Conservation (phyloP, 345 rosid genomes). For the Rhodomyrtus tomentosa region DNA sequence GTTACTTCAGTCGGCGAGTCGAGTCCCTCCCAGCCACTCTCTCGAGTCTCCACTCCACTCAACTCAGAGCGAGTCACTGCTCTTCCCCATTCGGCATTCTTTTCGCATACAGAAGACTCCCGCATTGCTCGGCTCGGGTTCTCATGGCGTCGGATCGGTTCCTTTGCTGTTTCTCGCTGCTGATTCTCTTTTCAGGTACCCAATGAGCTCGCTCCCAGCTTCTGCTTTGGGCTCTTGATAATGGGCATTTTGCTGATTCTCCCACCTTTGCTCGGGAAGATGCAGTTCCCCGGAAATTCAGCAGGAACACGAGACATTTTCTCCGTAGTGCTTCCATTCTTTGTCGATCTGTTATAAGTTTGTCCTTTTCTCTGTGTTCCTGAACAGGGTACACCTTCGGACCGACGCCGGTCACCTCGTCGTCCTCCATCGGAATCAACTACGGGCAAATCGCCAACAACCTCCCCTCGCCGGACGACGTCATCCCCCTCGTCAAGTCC, state of each 20-base stretch:
- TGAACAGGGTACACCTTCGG: neutral
- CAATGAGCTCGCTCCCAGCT: neutral
- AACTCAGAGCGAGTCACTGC: neutral
- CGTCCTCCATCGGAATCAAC: constrained; percentile 62
- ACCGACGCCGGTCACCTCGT: constrained; percentile 22
- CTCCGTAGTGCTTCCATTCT: neutral
- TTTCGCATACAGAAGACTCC: neutral
- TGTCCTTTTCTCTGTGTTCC: neutral
- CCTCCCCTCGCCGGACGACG: constrained; percentile 62
- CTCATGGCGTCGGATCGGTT: neutral
- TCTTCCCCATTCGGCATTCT: neutral
- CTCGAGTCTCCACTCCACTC: neutral
- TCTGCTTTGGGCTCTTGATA: too few species aligned
- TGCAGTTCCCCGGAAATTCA: neutral
- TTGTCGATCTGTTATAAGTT: neutral
- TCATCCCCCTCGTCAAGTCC: constrained; percentile 67
- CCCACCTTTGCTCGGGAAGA: neutral
- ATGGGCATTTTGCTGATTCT: too few species aligned
- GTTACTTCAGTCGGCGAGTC: neutral
- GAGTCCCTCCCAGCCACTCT: too few species aligned
- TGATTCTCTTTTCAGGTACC: constrained; percentile 33
- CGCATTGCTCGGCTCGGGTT: neutral
- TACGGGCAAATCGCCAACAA: constrained; percentile 90
- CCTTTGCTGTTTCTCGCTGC: neutral
- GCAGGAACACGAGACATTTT: neutral